Base-by-base conservation (phyloP, 768 basidiomycete species). In the Auricularia cornea region DNA sequence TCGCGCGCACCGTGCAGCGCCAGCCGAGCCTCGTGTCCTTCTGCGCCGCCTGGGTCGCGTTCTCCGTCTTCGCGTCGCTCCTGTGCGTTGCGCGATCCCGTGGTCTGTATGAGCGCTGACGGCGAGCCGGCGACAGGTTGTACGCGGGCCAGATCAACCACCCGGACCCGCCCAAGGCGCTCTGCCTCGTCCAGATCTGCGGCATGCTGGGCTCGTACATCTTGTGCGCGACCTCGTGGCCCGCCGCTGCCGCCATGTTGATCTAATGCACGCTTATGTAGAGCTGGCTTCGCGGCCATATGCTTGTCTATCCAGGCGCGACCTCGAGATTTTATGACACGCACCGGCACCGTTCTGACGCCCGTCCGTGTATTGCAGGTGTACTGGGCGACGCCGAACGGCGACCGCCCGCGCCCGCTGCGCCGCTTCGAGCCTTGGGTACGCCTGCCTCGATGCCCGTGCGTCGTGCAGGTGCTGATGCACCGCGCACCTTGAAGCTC, bases 181-280 rank as follows among this genome's bases (percentile, higher is more conserved):
- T 57, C 28, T 57, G 54, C 30, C 54, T 29, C 8, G 54, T 57
- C 8, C 54, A 57, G 54, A 16, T 57, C 6, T 26, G 18, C 16
- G 54, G 54, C 54, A 57, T 57, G 54, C 54, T 57, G 26, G 54
- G 54, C 26, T 57, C 28, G 28, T 57, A 57, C 54, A 57, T 57
- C 11, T 26, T 57, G 54, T 57, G 28, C 12, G 54, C 29, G 20
- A 10, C 26, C 30, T 26, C 10, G 28, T 20, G 54, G 10, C 8
- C 3, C 20, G 26, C 29, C 11, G 26, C 26, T 5, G 54, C 54
- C 26, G 26, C 26, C 12, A 16, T 28, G 28, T 11, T 57, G 44
- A 57, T 20, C 54, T 10, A 1, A 5, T 28, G 10, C 16, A 6
- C 54, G 51, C 16, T 16, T 20, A 57, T n/a, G n/a, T 20, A 57